Base-by-base conservation (phyloP, 2,329 filamentous ascomycete species). In the Pseudogymnoascus sp. region DNA sequence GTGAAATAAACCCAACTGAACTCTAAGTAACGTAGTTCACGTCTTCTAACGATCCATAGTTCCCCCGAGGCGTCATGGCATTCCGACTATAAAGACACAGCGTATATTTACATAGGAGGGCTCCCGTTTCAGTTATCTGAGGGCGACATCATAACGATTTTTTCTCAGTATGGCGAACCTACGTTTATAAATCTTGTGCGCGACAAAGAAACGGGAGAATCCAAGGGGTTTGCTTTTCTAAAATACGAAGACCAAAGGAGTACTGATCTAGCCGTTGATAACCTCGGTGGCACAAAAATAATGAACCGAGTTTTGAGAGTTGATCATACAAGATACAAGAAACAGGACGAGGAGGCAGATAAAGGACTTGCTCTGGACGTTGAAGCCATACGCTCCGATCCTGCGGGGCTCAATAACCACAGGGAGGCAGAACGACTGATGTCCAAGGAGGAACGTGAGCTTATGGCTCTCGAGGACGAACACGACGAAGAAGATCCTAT, bases 191-290 rank as follows among this genome's bases (percentile, higher is more conserved):
- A 97, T 70, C 84, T 99, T 10, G 87, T 88, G 58, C 90, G 94
- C 71, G 94, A 99, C 80, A 94, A 94, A 72, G 95, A 97, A 73
- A 95, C 92, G 0, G 94, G 94, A 65, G 97, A 96, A 76, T 95
- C 90, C 65, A 89, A 88, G 67, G 94, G 94, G 0, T 99, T 97
- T 72, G 92, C 89, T 2, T 99, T 95, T 82, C 82, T 99, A 63
- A 99, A 99, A 73, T 99, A 97, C 75, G 94, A 99, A 74, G 93
- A 99, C 75, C 94, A 99, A 78, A 83, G 93, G 68, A 97, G 92
- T 76, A 95, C 90, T 65, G 93, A 97, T 75, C 78, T 99, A 42
- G 94, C 95, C 0, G 95, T 99, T 8, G 94, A 99, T 76, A 99
- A 99, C 73, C 78, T 99, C 4, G 89, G 92, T 39, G 94, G 94